Percentiles rank a stretch among this genome's conserved stretches.
These are phyloP conservation scores for Sergeia podlipaevii DNA, from an alignment of 208 protist genomes.

Conservation along the genomic window DNA sequence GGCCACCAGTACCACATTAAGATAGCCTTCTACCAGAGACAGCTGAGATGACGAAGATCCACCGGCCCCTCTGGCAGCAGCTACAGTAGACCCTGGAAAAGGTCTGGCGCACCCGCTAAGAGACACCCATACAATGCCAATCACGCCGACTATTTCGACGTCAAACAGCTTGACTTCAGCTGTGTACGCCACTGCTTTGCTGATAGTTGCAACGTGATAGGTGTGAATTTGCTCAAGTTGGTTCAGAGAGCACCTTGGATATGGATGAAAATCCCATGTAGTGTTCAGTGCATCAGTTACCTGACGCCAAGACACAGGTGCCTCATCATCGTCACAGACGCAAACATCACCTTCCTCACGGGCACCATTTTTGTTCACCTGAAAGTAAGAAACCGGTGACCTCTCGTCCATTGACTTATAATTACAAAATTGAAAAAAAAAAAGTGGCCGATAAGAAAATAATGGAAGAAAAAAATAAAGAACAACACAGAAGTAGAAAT, in stretches of 20 bases:
- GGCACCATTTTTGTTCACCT: too few species aligned
- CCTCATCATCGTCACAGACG: too few species aligned
- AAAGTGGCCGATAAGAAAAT: not conserved
- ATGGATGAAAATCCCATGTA: conserved; percentile 38
- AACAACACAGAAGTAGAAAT: not conserved
- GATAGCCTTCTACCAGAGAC: conserved; percentile 55
- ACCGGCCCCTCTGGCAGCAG: too few species aligned
- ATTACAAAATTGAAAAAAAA: not conserved
- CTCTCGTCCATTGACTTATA: too few species aligned
- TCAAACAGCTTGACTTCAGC: not conserved
- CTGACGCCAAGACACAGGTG: not conserved
- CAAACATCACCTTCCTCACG: too few species aligned
- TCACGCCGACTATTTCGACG: conserved; percentile 22
- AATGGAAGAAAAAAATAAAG: not conserved
- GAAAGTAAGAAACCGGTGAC: too few species aligned
- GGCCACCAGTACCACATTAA: conserved; percentile 62
- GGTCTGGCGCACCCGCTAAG: not conserved
- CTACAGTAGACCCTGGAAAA: not conserved
- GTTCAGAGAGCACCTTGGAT: conserved; percentile 40
- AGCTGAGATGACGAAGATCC: too few species aligned
- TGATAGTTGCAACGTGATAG: conserved; percentile 28
- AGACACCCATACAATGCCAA: conserved; percentile 80
- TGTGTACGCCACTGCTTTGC: not conserved
- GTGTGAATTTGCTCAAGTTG: conserved; percentile 49
- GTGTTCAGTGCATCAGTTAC: not conserved